phyloP scores from a whole-genome alignment of 2,329 filamentous ascomycete species.

The Botryotinia convoluta region DNA sequence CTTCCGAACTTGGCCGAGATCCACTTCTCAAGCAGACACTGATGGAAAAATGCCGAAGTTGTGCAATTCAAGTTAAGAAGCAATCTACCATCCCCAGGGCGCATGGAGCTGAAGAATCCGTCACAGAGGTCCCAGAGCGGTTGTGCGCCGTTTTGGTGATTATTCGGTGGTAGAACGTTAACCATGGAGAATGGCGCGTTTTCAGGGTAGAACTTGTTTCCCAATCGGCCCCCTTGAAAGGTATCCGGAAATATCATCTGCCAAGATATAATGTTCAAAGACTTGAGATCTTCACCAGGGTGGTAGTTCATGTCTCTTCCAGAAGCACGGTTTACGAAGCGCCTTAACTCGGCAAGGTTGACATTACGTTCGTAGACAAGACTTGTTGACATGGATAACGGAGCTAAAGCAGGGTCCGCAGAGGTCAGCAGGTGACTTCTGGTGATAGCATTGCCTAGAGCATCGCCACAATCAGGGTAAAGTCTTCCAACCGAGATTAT shows the following conservation, averaged over 20 bases:
- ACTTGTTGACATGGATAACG: background rate
- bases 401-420: too few species aligned
- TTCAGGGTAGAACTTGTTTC: constrained; percentile 22
- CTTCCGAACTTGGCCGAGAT: background rate
- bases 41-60: constrained; percentile 23
- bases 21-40: background rate
- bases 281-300: constrained; percentile 6
- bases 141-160: too few species aligned
- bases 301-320: too few species aligned
- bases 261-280: constrained; percentile 25
- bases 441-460: background rate
- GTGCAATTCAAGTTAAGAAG: constrained; percentile 23
- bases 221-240: constrained; percentile 9
- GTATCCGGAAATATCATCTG: constrained; percentile 11
- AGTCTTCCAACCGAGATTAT: constrained; percentile 16
- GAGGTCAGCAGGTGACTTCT: background rate
- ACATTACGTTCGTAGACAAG: background rate
- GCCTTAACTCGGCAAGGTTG: background rate
- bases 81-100: constrained; percentile 20
- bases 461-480: background rate
- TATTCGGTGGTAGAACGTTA: too few species aligned
- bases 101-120: constrained; percentile 23
- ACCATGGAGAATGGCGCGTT: too few species aligned
- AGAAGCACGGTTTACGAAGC: too few species aligned
- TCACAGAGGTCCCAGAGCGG: constrained; percentile 5